Conservation (phyloP, 2,329 filamentous ascomycete genomes). For the Colletotrichum gloeosporioides region DNA sequence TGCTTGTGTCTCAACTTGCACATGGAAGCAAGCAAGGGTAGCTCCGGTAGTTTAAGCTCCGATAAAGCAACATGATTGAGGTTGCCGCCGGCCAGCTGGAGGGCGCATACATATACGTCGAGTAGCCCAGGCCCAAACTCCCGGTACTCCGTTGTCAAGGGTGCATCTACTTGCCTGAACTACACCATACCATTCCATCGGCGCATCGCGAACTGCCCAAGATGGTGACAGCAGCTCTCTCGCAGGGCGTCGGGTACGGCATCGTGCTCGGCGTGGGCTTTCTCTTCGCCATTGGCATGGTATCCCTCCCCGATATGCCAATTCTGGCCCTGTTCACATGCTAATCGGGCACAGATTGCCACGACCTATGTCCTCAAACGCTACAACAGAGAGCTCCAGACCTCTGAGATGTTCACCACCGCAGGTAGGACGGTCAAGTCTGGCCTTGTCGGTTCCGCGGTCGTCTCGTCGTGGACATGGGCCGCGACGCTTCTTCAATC, state of each 20-base stretch:
- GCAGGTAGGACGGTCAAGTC: slow-evolving; percentile 83
- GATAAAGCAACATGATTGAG: slow-evolving; percentile 3
- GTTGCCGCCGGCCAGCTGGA: slow-evolving; percentile 19
- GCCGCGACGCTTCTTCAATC: slow-evolving; percentile 76
- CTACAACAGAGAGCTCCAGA: slow-evolving; percentile 74
- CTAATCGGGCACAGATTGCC: slow-evolving; percentile 49
- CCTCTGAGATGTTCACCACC: slow-evolving; percentile 84
- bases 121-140: neutral
- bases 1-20: neutral
- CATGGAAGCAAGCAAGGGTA: neutral
- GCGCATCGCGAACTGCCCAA: neutral
- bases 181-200: neutral
- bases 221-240: slow-evolving; percentile 40
- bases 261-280: slow-evolving; percentile 78
- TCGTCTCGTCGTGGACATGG: slow-evolving; percentile 88
- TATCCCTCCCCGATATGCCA: slow-evolving; percentile 14
- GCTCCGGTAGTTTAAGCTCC: slow-evolving; percentile 11
- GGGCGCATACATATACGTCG: slow-evolving; percentile 10
- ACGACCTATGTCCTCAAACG: slow-evolving; percentile 74
- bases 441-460: slow-evolving; percentile 79
- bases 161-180: neutral
- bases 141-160: neutral
- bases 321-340: neutral
- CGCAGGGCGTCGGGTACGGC: slow-evolving; percentile 76
- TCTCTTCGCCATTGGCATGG: slow-evolving; percentile 76